Percentiles rank a stretch among this genome's conserved stretches.
phyloP scores from a whole-genome alignment of 2,329 filamentous ascomycete genomes.

The Ceratocystis huliohia region DNA sequence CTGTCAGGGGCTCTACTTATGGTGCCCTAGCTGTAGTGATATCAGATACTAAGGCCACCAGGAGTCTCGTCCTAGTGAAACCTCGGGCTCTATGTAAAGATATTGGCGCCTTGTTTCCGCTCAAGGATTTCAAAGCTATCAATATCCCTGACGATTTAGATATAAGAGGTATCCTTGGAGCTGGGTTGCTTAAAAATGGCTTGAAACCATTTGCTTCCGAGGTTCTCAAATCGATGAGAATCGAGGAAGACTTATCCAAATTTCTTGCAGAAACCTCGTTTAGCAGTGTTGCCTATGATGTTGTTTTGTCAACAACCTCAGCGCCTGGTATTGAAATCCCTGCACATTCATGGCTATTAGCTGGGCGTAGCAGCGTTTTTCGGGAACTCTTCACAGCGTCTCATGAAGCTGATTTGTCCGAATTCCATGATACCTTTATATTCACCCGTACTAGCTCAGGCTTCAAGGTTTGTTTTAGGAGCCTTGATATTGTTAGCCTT shows the following conservation, averaged over 20 bases:
- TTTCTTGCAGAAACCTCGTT: slow-evolving; percentile 35
- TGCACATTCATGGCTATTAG: slow-evolving; percentile 68
- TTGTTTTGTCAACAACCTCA: slow-evolving; percentile 42
- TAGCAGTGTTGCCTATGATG: slow-evolving; percentile 33
- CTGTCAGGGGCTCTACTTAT: slow-evolving; percentile 76
- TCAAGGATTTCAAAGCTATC: slow-evolving; percentile 44
- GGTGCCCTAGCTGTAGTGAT: slow-evolving; percentile 82
- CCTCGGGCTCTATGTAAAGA: slow-evolving; percentile 63
- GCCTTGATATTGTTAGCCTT: slow-evolving; percentile 63
- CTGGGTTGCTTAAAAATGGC: slow-evolving; percentile 32
- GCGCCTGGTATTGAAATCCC: slow-evolving; percentile 61
- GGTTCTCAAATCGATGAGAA: slow-evolving; percentile 48
- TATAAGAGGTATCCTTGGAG: slow-evolving; percentile 32
- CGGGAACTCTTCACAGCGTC: slow-evolving; percentile 48
- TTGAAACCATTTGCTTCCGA: slow-evolving; percentile 39
- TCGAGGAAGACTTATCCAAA: slow-evolving; percentile 48
- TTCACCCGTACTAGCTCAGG: slow-evolving; percentile 31
- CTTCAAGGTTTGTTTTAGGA: slow-evolving; percentile 36
- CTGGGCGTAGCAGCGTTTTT: slow-evolving; percentile 58
- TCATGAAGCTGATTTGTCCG: slow-evolving; percentile 40
- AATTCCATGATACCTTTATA: slow-evolving; percentile 46
- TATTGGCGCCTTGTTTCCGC: slow-evolving; percentile 54
- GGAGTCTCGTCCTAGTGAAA: slow-evolving; percentile 53
- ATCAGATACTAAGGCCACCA: slow-evolving; percentile 70
- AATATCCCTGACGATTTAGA: slow-evolving; percentile 31